These are phyloP conservation scores for Persicaria maculosa DNA, from an alignment of 148 eudicot genomes.

Conservation along the genomic window DNA sequence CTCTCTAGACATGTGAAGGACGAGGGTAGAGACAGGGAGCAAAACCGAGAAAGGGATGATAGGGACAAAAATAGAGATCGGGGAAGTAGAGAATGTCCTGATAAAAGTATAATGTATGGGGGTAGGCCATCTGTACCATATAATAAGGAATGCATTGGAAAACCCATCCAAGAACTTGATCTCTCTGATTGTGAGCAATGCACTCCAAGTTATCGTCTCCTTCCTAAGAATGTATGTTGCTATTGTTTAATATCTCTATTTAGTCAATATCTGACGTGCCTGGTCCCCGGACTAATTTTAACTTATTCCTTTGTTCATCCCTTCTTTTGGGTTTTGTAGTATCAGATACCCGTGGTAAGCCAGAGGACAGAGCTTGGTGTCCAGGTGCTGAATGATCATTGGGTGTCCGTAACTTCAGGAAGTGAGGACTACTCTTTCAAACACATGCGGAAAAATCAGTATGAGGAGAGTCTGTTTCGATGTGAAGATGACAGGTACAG, in stretches of 20 bases:
- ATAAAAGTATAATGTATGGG: constrained; percentile 34
- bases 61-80: constrained; percentile 40
- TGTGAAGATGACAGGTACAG: constrained; percentile 97
- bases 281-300: constrained; percentile 14
- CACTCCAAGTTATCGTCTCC: constrained; percentile 93
- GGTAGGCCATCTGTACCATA: constrained; percentile 36
- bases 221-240: constrained; percentile 71
- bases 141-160: constrained; percentile 36
- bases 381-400: constrained; percentile 75
- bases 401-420: constrained; percentile 99
- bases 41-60: constrained; percentile 27
- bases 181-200: constrained; percentile 86
- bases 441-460: constrained; percentile 98
- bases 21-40: constrained; percentile 36
- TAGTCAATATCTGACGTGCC: constrained; percentile 11
- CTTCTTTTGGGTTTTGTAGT: constrained; percentile 33
- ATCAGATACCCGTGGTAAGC: constrained; percentile 83
- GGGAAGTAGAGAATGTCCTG: constrained; percentile 40
- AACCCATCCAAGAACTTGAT: constrained; percentile 88
- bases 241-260: constrained; percentile 13
- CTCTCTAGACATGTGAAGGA: constrained; percentile 24
- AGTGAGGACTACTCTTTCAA: constrained; percentile 97
- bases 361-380: constrained; percentile 85
- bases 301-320: not conserved
- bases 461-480: constrained; percentile 92